Base-by-base conservation (phyloP, 2,329 filamentous ascomycete genomes). In the Fusarium sp. region DNA sequence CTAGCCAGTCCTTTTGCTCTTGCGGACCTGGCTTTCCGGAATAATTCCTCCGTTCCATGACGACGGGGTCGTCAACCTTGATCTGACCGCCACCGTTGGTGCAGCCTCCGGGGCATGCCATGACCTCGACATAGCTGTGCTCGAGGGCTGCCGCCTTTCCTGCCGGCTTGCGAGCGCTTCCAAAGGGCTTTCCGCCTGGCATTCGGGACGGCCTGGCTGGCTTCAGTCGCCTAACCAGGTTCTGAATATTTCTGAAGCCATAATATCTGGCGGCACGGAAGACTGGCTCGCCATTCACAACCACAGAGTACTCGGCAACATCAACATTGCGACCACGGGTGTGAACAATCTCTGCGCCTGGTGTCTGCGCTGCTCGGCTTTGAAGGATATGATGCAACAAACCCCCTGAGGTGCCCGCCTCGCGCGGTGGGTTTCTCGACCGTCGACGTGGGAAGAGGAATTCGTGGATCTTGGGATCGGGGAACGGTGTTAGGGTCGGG, bases 21-120 rank as follows among this genome's bases (percentile, higher is more conserved):
- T 92, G 90, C 5, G 92, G 91, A 0, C 93, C 92, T 33, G 92
- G 88, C 78, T 93, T 93, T 35, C 83, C 82, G 3, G 83, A 81
- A 16, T 85, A 76, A 4, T 85, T 84, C 72, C 84, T 87, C 57
- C 86, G 86, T 71, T 87, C 87, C 48, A 86, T 78, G 11, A 92
- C 84, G 14, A 91, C 85, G 8, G 93, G 90, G 81, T 98, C 97
- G 63, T 95, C 94, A 29, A 94, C 90, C 80, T 98, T 98, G 81
- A 99, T 92, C 85, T 99, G 97, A 1, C 97, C 97, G 41, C 97
- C 97, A 2, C 97, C 97, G 78, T 99, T 99, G 64, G 97, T 99
- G 85, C 97, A 99, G 4, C 97, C 97, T n/a, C 97, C 97, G 0
- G 97, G 97, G 82, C 97, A 99, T 16, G 97, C 97, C 97, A 99